These are phyloP conservation scores for Entophlyctis helioformis DNA, from an alignment of 192 early-diverging fungal genomes.

Conservation along the genomic window DNA sequence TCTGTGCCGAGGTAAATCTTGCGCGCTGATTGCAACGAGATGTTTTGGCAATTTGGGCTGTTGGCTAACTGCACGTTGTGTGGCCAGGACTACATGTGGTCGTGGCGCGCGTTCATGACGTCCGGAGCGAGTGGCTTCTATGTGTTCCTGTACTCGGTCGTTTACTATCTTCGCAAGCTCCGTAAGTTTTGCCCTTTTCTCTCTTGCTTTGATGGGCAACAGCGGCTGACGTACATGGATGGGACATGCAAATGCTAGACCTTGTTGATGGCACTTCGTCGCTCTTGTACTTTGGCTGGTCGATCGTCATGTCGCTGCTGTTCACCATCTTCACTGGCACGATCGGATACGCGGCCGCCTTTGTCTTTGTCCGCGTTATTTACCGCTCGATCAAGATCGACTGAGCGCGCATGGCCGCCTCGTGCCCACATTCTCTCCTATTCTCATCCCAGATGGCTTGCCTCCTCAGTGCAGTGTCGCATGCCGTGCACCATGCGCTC, in stretches of 20 bases:
- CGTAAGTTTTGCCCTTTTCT: constrained; percentile 4
- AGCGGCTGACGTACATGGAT: too few relatives aligned
- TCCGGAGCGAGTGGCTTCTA: constrained; percentile 60
- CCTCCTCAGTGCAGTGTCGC: too few relatives aligned
- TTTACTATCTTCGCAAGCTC: constrained; percentile 21
- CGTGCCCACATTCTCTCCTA: too few relatives aligned
- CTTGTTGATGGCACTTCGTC: too few relatives aligned
- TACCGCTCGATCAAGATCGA: constrained; percentile 69
- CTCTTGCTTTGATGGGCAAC: too few relatives aligned
- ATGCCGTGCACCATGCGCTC: too few relatives aligned
- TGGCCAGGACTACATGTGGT: constrained; percentile 66
- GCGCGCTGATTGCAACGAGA: not conserved
- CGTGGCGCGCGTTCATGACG: constrained; percentile 75
- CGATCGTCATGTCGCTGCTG: constrained; percentile 52
- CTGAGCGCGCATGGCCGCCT: too few relatives aligned
- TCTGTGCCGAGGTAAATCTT: constrained; percentile 32
- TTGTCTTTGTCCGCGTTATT: constrained; percentile 49
- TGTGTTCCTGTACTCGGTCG: constrained; percentile 63
- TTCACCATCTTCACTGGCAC: constrained; percentile 58
- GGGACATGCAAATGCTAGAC: too few relatives aligned
- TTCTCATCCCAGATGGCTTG: too few relatives aligned
- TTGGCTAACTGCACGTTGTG: constrained; percentile 3
- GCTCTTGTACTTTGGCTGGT: constrained; percentile 58
- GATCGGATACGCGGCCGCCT: constrained; percentile 54
- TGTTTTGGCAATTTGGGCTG: not conserved